Base-by-base conservation (phyloP, 2,329 filamentous ascomycete genomes). In the Epichloe amarillans region DNA sequence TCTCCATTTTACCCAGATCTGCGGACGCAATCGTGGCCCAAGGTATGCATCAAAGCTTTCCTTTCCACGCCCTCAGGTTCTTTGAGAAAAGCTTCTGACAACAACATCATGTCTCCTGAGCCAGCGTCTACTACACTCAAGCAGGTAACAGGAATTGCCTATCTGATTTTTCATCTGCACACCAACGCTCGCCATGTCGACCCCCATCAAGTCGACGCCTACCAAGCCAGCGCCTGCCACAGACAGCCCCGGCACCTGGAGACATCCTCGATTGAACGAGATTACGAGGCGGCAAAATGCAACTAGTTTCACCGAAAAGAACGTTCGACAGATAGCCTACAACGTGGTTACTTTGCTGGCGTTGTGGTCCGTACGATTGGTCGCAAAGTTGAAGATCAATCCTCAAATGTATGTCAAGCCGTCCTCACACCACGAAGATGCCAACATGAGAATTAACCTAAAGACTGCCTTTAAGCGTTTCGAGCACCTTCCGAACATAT, bases 251-350 rank as follows among this genome's bases (percentile, higher is more conserved):
- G 90, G 91, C 50, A 88, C 83, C 63, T 98, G 93, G 91, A 80
- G 83, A 62, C 93, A 98, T 66, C 93, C 93, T 36, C 82, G 84
- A 55, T 76, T 96, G 56, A 78, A 88, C 61, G 91, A 97, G 68
- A 94, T 98, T 63, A 82, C 86, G 15, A 78, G 79, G 55, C 82
- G 93, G 48, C 86, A 89, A 63, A 83, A 87, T 64, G 83, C 83
- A 19, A 81, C 82, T 14, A 86, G 76, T 46, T 95, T 97, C 65
- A 81, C 83, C 51, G 82, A 90, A 58, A 79, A 79, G 63, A 91
- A 95, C 57, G 69, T 93, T 46, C 77, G 74, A 54, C 78, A 75
- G 49, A 80, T 95, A 48, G 63, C 80, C 33, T 80, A 83, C 67
- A 95, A 94, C 64, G 64, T 76, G 1, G 68, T 65, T 10, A 72